Percentiles rank a stretch among this genome's conserved stretches.
Evolutionary conservation across 1,284 basidiomycete genomes (phyloP).

Genomic region (Puccinia triticina): DNA sequence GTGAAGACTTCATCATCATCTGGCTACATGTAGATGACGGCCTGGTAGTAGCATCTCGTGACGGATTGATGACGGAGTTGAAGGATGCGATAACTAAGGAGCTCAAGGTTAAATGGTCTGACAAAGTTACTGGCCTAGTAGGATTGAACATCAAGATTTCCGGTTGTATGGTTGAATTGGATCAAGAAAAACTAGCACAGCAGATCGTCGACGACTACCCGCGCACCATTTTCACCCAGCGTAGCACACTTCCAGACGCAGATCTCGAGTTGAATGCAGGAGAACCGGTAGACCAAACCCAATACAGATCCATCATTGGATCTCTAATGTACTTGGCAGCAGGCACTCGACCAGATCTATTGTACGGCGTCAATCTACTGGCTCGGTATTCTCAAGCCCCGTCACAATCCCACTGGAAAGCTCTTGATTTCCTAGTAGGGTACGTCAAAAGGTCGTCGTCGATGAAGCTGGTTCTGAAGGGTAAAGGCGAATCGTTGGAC

Average conservation of each 20-base stretch:
- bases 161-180: background rate
- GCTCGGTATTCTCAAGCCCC: background rate
- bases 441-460: background rate
- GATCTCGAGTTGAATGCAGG: background rate
- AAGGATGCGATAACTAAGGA: background rate
- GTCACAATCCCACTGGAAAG: background rate
- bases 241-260: background rate
- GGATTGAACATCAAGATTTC: background rate
- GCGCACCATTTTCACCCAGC: background rate
- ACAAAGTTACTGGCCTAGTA: background rate
- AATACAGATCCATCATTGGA: background rate
- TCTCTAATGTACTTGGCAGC: constrained; percentile 11
- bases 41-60: too few species aligned
- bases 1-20: background rate
- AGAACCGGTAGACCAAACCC: background rate
- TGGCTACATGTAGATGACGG: constrained; percentile 28
- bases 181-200: background rate
- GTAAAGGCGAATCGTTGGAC: background rate
- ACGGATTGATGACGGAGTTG: background rate
- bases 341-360: constrained; percentile 18
- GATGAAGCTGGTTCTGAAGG: background rate
- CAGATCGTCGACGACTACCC: background rate
- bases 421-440: background rate
- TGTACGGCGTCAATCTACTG: background rate
- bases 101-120: background rate